Evolutionary conservation across 805 yeast species (phyloP), one percentile per base, ranked within the genome.

Genomic region (Clavispora carvajalis): DNA sequence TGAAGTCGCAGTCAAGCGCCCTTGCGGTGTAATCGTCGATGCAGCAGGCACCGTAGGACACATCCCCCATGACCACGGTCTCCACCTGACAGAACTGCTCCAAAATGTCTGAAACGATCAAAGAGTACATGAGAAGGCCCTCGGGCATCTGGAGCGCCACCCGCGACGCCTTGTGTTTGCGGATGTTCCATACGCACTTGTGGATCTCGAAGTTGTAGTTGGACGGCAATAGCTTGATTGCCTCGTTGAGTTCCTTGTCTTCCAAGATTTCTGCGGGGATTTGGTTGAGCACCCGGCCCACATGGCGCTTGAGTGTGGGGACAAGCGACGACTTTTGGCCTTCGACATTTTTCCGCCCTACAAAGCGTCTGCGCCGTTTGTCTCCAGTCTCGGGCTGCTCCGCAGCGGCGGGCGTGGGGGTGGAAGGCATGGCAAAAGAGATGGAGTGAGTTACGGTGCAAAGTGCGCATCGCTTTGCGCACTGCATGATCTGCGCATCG

Each of bases 71-170:
- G 2, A 91, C 93, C 1, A 93, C 70, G 0, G 90, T 85, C 55
- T 90, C 96, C 39, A 84, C 88, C 2, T 67, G 63, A 59, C 97
- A 90, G 52, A 93, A 91, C 60, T 90, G 96, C 55, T 88, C 95
- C 25, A 93, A 59, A 18, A 93, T 91, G 62, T 93, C 99, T 4
- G 95, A 76, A n/a, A 93, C 78, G 28, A 93, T 76, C 45, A 95
- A 72, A 0, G 97, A 82, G 58, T 90, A 93, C 1, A 93, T 85
- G 37, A 93, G 67, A 22, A 93, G 64, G 1, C 99, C 99, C 62
- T 93, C 99, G 2, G 99, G 99, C 96, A 93, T 86, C 56, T 93
- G 99, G 19, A 93, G 64, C 2, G 96, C 96, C 5, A 95, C 96
- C 45, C 95, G 69, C 48, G 76, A 84, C 12, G 96, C 91, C 12